These are phyloP conservation scores for Hyaloscypha variabilis DNA, from an alignment of 495 filamentous ascomycete genomes.

Conservation along the genomic window DNA sequence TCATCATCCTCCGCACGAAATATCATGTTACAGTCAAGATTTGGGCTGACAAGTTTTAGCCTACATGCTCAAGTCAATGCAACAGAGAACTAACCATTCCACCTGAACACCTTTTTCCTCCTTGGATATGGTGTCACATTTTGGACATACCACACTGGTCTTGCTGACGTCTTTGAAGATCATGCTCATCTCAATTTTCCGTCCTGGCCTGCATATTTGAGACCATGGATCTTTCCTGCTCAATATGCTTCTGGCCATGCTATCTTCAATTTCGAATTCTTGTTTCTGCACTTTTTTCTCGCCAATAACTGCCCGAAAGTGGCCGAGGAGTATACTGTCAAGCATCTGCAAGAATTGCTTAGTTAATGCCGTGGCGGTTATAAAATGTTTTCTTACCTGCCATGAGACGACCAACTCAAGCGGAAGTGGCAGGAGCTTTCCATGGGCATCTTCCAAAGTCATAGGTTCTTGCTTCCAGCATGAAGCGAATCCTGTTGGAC, in stretches of 20 bases:
- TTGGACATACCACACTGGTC: conserved; percentile 4
- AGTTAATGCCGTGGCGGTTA: not conserved
- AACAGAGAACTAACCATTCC: not conserved
- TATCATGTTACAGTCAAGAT: conserved; percentile 10
- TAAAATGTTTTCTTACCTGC: conserved; percentile 2
- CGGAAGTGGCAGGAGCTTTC: conserved; percentile 6
- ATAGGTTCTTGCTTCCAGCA: conserved; percentile 19
- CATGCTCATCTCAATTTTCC: conserved; percentile 16
- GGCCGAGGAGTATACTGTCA: conserved; percentile 3
- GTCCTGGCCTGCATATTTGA: conserved; percentile 3
- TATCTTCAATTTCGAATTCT: conserved; percentile 10
- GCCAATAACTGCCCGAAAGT: conserved; percentile 5
- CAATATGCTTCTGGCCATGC: not conserved
- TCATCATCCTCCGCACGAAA: conserved; percentile 6
- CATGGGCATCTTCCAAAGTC: conserved; percentile 12
- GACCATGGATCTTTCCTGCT: not conserved
- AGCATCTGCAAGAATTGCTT: not conserved
- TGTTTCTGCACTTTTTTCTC: conserved; percentile 6
- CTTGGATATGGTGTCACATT: conserved; percentile 7
- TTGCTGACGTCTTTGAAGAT: conserved; percentile 6
- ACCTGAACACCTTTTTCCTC: conserved; percentile 7
- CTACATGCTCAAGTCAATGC: too few species aligned
- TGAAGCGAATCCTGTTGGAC: conserved; percentile 6
- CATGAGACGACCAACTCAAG: conserved; percentile 16
- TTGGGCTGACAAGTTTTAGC: not conserved